phyloP scores from a whole-genome alignment of 1,139 yeast genomes.

The Debaryomyces fabryi region DNA sequence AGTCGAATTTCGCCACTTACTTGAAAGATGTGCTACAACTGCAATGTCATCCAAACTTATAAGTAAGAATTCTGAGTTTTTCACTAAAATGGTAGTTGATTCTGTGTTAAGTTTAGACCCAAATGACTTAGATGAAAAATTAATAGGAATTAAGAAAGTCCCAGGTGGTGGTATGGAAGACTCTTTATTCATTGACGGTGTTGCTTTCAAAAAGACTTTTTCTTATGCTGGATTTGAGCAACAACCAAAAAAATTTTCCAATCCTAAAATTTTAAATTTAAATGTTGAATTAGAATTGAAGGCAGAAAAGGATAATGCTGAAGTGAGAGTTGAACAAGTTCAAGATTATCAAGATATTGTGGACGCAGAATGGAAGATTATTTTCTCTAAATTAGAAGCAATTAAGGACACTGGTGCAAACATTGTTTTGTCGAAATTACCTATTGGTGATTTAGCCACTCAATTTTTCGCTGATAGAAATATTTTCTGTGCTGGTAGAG shows the following conservation, averaged over 20 bases:
- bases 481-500: conserved; percentile 98
- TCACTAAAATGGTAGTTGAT: conserved; percentile 95
- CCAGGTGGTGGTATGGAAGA: conserved; percentile 98
- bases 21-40: conserved; percentile 92
- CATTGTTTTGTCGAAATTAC: conserved; percentile 89
- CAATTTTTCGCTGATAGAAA: conserved; percentile 96
- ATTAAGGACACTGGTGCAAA: conserved; percentile 86
- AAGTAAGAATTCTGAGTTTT: conserved; percentile 81
- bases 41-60: conserved; percentile 97
- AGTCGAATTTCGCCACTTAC: conserved; percentile 67
- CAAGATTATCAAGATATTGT: conserved; percentile 94
- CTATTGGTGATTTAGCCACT: conserved; percentile 98
- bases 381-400: conserved; percentile 80
- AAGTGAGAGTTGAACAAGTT: conserved; percentile 93
- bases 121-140: conserved; percentile 79
- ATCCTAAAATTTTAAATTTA: conserved; percentile 82
- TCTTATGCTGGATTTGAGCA: conserved; percentile 98
- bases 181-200: conserved; percentile 86
- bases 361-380: conserved; percentile 98
- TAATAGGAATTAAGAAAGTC: conserved; percentile 93
- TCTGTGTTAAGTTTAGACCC: conserved; percentile 88
- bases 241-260: conserved; percentile 82
- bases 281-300: conserved; percentile 94
- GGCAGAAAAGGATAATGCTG: conserved; percentile 99
- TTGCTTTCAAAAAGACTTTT: conserved; percentile 95